Percentiles rank a stretch among this genome's conserved stretches.
phyloP scores from a whole-genome alignment of 164 flowering plant species.

The Dillenia turbinata region DNA sequence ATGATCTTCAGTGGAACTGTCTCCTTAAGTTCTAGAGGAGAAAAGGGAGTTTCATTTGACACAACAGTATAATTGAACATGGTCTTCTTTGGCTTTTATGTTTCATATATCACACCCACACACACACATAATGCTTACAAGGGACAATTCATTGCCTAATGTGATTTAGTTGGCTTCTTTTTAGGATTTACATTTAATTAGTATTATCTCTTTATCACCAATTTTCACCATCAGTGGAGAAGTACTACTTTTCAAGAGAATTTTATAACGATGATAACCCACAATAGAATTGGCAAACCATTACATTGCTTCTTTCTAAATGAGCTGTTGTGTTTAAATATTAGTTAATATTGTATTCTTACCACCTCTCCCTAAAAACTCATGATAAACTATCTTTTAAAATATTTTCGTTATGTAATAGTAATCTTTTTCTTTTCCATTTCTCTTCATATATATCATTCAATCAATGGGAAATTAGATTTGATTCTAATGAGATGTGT shows the following conservation, averaged over 20 bases:
- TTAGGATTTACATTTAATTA: not conserved
- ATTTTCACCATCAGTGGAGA: not conserved
- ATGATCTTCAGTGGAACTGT: not conserved
- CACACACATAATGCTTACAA: not conserved
- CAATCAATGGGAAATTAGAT: too few species aligned
- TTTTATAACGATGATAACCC: too few species aligned
- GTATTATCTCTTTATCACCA: not conserved
- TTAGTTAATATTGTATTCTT: too few species aligned
- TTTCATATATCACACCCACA: constrained; percentile 9
- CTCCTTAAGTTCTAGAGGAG: constrained; percentile 31
- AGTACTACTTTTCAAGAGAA: not conserved
- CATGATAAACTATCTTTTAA: too few species aligned
- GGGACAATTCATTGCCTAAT: not conserved
- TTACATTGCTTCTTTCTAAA: too few species aligned
- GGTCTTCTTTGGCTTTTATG: constrained; percentile 37
- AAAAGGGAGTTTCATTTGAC: constrained; percentile 5
- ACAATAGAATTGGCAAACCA: too few species aligned
- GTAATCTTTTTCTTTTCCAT: too few species aligned
- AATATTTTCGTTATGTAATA: too few species aligned
- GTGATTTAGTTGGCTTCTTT: constrained; percentile 6
- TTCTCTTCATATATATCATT: too few species aligned
- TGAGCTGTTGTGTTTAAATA: too few species aligned
- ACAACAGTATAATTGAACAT: constrained; percentile 12
- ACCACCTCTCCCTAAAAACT: too few species aligned
- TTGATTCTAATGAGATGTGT: too few species aligned